phyloP scores from a whole-genome alignment of 768 basidiomycete species.

The Asterophora lycoperdoides region DNA sequence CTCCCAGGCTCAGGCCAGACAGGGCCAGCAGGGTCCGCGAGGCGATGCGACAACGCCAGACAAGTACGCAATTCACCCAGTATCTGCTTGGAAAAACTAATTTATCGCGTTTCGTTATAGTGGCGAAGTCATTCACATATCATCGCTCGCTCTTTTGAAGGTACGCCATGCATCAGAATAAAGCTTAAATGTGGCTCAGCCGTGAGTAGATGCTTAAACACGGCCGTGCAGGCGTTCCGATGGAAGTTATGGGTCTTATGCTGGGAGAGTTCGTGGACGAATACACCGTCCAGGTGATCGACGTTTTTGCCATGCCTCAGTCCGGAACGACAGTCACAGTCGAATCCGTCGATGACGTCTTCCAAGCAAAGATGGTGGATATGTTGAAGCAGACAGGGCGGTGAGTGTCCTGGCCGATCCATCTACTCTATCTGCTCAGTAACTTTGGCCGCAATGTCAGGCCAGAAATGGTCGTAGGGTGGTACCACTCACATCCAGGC shows the following conservation, averaged over 20 bases:
- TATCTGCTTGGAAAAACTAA: constrained; percentile 1
- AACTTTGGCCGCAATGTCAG: constrained; percentile 30
- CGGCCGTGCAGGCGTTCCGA: constrained; percentile 96
- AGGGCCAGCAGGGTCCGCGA: constrained; percentile 36
- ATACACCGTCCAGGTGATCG: constrained; percentile 90
- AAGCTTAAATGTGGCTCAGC: not conserved
- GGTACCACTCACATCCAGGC: constrained; percentile 99
- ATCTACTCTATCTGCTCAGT: not conserved
- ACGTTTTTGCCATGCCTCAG: constrained; percentile 99
- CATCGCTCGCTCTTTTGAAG: constrained; percentile 94
- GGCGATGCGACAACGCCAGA: constrained; percentile 61
- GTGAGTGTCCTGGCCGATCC: constrained; percentile 39
- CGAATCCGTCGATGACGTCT: constrained; percentile 97
- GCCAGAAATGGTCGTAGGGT: constrained; percentile 97
- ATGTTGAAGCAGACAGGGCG: constrained; percentile 99
- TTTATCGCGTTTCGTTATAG: constrained; percentile 33
- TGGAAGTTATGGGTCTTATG: constrained; percentile 99
- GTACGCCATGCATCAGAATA: constrained; percentile 34
- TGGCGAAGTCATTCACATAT: constrained; percentile 95
- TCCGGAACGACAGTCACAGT: constrained; percentile 97
- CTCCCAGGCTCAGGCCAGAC: constrained; percentile 41
- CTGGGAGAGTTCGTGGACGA: constrained; percentile 98
- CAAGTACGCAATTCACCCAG: constrained; percentile 47
- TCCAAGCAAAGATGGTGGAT: constrained; percentile 97
- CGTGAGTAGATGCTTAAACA: constrained; percentile 91